These are phyloP conservation scores for Wickerhamomyces sp. DNA, from an alignment of 1,139 yeast genomes.

Conservation along the genomic window DNA sequence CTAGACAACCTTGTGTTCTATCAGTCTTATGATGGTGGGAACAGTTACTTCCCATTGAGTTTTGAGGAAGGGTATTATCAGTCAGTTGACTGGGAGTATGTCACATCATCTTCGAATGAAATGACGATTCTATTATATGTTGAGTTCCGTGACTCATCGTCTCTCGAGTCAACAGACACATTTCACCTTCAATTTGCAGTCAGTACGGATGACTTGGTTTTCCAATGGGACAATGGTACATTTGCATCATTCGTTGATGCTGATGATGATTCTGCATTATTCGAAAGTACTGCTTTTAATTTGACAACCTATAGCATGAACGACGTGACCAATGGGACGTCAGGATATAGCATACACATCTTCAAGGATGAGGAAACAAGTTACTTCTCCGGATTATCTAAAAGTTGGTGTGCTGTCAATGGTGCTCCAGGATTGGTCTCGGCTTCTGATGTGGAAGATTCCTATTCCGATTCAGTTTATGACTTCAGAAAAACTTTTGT, in stretches of 20 bases:
- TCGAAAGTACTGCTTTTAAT: slow-evolving; percentile 56
- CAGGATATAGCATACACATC: slow-evolving; percentile 36
- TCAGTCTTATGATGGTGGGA: neutral
- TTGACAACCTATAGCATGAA: slow-evolving; percentile 2
- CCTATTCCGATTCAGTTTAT: slow-evolving; percentile 35
- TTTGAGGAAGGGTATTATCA: slow-evolving; percentile 12
- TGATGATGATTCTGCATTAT: slow-evolving; percentile 65
- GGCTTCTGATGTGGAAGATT: slow-evolving; percentile 25
- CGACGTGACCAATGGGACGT: slow-evolving; percentile 21
- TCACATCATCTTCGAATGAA: neutral
- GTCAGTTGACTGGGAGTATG: slow-evolving; percentile 5
- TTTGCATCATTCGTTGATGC: slow-evolving; percentile 65
- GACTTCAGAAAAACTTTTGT: slow-evolving; percentile 56
- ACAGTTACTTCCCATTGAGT: neutral
- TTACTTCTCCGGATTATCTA: slow-evolving; percentile 39
- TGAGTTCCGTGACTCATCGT: slow-evolving; percentile 15
- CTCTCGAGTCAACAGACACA: slow-evolving; percentile 36
- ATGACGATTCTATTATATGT: neutral
- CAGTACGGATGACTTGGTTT: slow-evolving; percentile 60
- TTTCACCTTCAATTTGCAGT: slow-evolving; percentile 70
- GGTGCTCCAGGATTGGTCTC: slow-evolving; percentile 32
- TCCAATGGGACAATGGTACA: slow-evolving; percentile 62
- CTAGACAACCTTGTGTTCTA: neutral
- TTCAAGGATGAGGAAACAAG: slow-evolving; percentile 39
- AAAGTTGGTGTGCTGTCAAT: slow-evolving; percentile 72